Base-by-base conservation (phyloP, 495 filamentous ascomycete genomes). In the Hypoxylon trugodes region DNA sequence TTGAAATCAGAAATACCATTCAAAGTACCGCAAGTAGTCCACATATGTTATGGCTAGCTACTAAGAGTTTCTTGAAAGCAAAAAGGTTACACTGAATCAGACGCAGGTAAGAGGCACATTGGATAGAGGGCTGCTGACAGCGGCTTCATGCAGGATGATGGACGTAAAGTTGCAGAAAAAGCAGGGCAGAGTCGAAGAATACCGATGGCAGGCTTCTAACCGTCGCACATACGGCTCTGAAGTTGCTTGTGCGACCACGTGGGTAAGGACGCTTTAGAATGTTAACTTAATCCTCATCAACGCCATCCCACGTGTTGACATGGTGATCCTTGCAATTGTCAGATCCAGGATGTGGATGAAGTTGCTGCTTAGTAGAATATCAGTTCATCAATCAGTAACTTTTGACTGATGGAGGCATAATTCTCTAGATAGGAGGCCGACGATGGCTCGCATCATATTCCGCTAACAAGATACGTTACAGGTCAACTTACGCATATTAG, bases 1-100 rank as follows among this genome's bases (percentile, higher is more conserved):
- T 25, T 18, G 38, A 45, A 12, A 7, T 33, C 9, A 18, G 30
- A 7, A 36, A 10, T 50, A 37, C 13, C 28, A 52, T 52, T 36
- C 43, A 40, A 15, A 21, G 53, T 26, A 32, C 13, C 16, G 38
- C 19, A 28, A 52, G 53, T 64, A 64, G 53, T 52, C 60, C 16
- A 25, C 53, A 57, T 50, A 52, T 37, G 26, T 8, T 16, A 16
- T 19, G n/a, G 19, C 22, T 32, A 10, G 46, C 21, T 15, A 46
- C 12, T 5, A 18, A 13, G 16, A 38, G 33, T 25, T 36, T 12
- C 9, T 35, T 18, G 42, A 24, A 35, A 32, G 35, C 25, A 30
- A 43, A 38, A 22, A 33, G 15, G 43, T 51, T 38, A 43, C 26
- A 45, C n/a, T 30, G 30, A 64, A 13, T n/a, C 33, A 49, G 52